Evolutionary conservation across 768 basidiomycete genomes (phyloP).

Genomic region (Podaxis sp.): DNA sequence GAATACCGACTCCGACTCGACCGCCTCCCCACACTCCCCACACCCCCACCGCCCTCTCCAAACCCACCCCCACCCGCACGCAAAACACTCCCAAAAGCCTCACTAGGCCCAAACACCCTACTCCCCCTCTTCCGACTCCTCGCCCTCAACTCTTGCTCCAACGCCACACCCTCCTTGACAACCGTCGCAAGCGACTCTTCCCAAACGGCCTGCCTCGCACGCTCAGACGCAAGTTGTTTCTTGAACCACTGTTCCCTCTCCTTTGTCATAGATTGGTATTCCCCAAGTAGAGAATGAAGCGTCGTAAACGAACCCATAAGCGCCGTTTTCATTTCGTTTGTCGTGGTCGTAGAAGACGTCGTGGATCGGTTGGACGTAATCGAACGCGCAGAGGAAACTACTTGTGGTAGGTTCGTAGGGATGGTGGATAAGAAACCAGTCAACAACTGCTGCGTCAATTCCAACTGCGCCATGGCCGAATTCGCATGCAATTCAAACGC

Average conservation of each 20-base stretch:
- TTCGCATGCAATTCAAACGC: conserved; percentile 70
- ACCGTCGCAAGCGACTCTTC: conserved; percentile 87
- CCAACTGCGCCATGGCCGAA: conserved; percentile 71
- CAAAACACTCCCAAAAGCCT: neutral
- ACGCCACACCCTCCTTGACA: conserved; percentile 78
- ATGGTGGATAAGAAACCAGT: conserved; percentile 38
- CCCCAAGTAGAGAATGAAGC: conserved; percentile 58
- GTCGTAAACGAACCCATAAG: conserved; percentile 58
- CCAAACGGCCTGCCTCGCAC: conserved; percentile 70
- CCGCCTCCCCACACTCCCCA: neutral
- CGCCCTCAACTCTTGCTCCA: conserved; percentile 76
- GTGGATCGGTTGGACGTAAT: neutral
- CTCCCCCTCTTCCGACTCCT: conserved; percentile 60
- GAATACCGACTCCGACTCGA: neutral
- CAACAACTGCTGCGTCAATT: conserved; percentile 69
- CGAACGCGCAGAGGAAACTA: neutral
- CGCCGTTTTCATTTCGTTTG: conserved; percentile 41
- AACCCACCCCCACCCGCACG: neutral
- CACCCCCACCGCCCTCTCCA: conserved; percentile 15
- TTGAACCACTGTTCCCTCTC: conserved; percentile 85
- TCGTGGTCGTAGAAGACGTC: neutral
- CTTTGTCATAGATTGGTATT: conserved; percentile 66
- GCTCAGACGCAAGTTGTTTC: conserved; percentile 61
- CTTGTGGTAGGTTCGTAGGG: conserved; percentile 3
- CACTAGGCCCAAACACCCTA: conserved; percentile 44